Evolutionary conservation across 2,329 filamentous ascomycete species (phyloP).

Genomic region (Nothophaeocryptopus gaeumannii): DNA sequence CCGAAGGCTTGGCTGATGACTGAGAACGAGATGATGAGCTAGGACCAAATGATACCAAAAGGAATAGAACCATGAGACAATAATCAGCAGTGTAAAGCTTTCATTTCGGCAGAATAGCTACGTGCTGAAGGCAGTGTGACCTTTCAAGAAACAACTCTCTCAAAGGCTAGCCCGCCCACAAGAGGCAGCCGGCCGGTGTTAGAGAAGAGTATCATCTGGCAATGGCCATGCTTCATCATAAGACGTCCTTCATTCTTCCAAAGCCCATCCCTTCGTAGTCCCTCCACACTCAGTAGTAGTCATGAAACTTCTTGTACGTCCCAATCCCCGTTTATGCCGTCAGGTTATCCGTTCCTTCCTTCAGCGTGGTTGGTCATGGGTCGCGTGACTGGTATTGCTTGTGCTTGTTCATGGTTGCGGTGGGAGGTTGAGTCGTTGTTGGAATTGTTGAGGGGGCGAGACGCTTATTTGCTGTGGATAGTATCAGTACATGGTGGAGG

Average conservation of each 20-base stretch:
- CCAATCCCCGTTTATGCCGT: conserved; percentile 26
- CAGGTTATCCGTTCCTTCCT: conserved; percentile 35
- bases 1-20: not conserved
- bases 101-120: conserved; percentile 17
- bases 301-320: conserved; percentile 14
- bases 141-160: conserved; percentile 18
- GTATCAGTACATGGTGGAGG: conserved; percentile 18
- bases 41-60: not conserved
- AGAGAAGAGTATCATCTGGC: conserved; percentile 19
- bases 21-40: not conserved
- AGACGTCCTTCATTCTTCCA: too few relatives aligned
- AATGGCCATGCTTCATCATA: not conserved
- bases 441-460: conserved; percentile 38
- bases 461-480: conserved; percentile 44
- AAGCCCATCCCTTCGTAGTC: conserved; percentile 6
- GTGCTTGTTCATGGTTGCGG: conserved; percentile 24
- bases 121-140: conserved; percentile 5
- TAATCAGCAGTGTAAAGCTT: conserved; percentile 18
- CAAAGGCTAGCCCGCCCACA: conserved; percentile 26
- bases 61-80: not conserved
- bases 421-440: conserved; percentile 24
- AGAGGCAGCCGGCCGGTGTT: conserved; percentile 28
- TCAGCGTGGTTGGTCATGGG: conserved; percentile 32
- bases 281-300: conserved; percentile 21
- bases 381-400: conserved; percentile 30